Base-by-base conservation (phyloP, 352 stramenopile genomes). In the Phytophthora macrochlamydospora region DNA sequence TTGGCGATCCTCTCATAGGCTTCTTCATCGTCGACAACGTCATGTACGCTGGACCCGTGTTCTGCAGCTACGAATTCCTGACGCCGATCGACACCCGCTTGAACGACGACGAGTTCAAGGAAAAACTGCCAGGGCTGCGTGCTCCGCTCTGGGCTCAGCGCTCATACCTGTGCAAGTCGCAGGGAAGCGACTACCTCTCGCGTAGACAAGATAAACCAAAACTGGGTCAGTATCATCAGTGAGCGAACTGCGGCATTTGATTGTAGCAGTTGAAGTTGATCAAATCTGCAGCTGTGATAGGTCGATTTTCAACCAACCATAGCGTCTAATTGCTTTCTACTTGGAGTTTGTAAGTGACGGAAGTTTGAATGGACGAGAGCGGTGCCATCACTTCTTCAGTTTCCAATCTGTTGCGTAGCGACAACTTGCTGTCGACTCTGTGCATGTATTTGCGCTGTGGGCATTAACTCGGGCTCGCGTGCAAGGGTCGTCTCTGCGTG, bases 401-500 rank as follows among this genome's bases (percentile, higher is more conserved):
- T 51, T 31, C 30, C 29, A 57, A 35, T 62, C 55, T 33, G 53
- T 46, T 13, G 3, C 12, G 40, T 13, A 24, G 14, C 12, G 14
- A 7, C 8, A 24, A 46, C 40, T 24, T 46, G 40, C 6, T 46
- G 40, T 18, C 35, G 9, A 11, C 35, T 40, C 35, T 40, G 46
- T 31, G 30, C 46, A 29, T 44, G 31, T 42, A 56, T 24, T 24
- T 24, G 68, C 69, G 69, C 56, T 67, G 46, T 73, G 59, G 55
- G 64, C 18, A n/a, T 50, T 58, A 45, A 57, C 11, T 63, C 24
- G 18, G 37, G 44, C 58, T 62, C 49, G 59, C 60, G 55, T 74
- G 65, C 52, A 77, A 68, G 51, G 40, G 8, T 63, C 33, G 54
- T 60, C 46, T 58, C 35, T 71, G 69, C 18, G 66, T 59, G 51